Base-by-base conservation (phyloP, 2,329 filamentous ascomycete species). In the Botrytis cinerea region DNA sequence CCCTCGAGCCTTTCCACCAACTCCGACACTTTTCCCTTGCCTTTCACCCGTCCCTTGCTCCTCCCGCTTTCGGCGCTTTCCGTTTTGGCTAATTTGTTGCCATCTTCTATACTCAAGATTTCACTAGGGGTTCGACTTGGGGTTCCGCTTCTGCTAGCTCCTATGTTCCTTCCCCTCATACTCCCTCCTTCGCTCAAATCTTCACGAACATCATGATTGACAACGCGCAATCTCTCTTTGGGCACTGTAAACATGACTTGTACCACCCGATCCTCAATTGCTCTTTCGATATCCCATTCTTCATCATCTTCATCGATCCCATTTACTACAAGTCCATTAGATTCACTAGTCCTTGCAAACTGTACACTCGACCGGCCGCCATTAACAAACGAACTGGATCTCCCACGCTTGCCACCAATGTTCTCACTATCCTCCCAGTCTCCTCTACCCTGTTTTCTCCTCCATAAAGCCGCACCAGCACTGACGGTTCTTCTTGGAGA, bases 161-260 rank as follows among this genome's bases (percentile, higher is more conserved):
- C 77, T 74, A 70, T 75, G 69, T 76, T 79, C 73, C 71, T 75
- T 68, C 76, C 78, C 70, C 75, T 75, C 54, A 80, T n/a, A 60
- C 78, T 80, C 16, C 77, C 85, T 48, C 81, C 81, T 61, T 83
- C 81, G 73, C 83, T 84, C 73, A 81, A 81, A 75, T 85, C 84
- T 48, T 85, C 80, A 75, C 81, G 81, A n/a, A 85, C 83, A 79
- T 92, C 92, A 69, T 89, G 91, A 81, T 98, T 98, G 32, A 98
- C 95, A n/a, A 98, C 94, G 40, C 95, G 85, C 75, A 98, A 83
- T 78, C 90, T 89, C 82, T 95, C 92, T 81, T 92, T 94, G 3
- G 96, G 95, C 74, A 98, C 94, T 0, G 95, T 98, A 82, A 97
- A 98, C 89, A 97, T 96, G 80, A 94, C 88, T 82, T 95, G 92